Conservation (phyloP, 2,329 filamentous ascomycete genomes). For the Boeremia lycopersici region DNA sequence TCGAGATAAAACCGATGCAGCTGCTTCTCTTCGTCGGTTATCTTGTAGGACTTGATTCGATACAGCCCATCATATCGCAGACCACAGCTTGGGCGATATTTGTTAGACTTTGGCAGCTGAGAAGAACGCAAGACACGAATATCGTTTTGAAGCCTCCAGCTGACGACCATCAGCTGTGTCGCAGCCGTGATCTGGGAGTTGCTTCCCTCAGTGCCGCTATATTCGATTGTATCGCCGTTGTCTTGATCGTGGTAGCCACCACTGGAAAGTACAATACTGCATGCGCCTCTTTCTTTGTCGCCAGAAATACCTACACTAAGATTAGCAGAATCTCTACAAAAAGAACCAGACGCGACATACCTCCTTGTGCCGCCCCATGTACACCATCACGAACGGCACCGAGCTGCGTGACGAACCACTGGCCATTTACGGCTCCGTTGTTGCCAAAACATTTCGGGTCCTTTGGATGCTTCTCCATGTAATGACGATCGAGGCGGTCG, state of each 20-base stretch:
- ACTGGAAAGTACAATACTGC: constrained; percentile 61
- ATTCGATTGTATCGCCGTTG: constrained; percentile 56
- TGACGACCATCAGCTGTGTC: constrained; percentile 54
- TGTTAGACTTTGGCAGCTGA: constrained; percentile 45
- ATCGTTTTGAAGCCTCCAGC: constrained; percentile 37
- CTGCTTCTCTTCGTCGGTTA: constrained; percentile 49
- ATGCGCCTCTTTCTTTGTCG: constrained; percentile 53
- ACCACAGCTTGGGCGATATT: constrained; percentile 55
- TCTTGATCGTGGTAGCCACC: constrained; percentile 58
- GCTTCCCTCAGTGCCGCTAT: constrained; percentile 58
- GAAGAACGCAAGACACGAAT: constrained; percentile 60
- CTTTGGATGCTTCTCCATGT: constrained; percentile 23
- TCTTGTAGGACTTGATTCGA: constrained; percentile 48
- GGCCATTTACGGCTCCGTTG: constrained; percentile 51
- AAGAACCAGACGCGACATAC: neutral
- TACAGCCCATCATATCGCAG: constrained; percentile 66
- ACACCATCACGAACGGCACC: constrained; percentile 60
- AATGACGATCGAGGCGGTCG: constrained; percentile 31
- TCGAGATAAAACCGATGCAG: constrained; percentile 57
- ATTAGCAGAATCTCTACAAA: neutral
- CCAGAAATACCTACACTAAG: constrained; percentile 55
- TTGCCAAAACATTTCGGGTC: constrained; percentile 40
- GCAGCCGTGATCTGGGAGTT: constrained; percentile 39
- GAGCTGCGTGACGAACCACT: constrained; percentile 63
- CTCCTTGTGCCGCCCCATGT: constrained; percentile 55